Conservation (phyloP, 2,329 filamentous ascomycete species). For the Xylaria sp. region DNA sequence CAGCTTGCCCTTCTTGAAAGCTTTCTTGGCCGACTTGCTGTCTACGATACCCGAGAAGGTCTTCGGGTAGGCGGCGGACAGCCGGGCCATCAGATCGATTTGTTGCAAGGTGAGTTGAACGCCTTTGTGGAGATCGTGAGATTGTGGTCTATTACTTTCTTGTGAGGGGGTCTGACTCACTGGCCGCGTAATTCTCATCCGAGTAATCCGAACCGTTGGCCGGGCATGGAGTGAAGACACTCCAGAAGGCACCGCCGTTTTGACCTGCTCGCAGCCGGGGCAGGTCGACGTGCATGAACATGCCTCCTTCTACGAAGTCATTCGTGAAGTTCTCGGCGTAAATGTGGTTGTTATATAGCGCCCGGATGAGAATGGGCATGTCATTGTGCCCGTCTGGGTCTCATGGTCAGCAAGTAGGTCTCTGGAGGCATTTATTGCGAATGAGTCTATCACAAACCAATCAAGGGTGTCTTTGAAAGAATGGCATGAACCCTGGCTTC, state of each 20-base stretch:
- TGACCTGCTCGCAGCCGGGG: slow-evolving; percentile 65
- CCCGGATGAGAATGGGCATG: slow-evolving; percentile 67
- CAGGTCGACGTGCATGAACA: slow-evolving; percentile 71
- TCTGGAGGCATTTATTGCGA: neutral
- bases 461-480: slow-evolving; percentile 43
- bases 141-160: neutral
- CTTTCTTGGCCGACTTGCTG: slow-evolving; percentile 54
- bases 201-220: slow-evolving; percentile 66
- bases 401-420: slow-evolving; percentile 15
- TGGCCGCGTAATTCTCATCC: slow-evolving; percentile 62
- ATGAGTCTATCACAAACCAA: slow-evolving; percentile 35
- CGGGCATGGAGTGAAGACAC: slow-evolving; percentile 75
- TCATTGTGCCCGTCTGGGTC: slow-evolving; percentile 81
- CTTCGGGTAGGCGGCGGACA: slow-evolving; percentile 42
- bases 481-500: slow-evolving; percentile 44
- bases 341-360: slow-evolving; percentile 68
- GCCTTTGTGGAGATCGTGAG: slow-evolving; percentile 39
- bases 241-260: slow-evolving; percentile 89
- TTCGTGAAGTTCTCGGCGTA: slow-evolving; percentile 68
- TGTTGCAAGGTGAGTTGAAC: slow-evolving; percentile 63
- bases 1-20: slow-evolving; percentile 57
- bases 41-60: slow-evolving; percentile 62
- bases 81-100: slow-evolving; percentile 58
- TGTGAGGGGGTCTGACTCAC: slow-evolving; percentile 39
- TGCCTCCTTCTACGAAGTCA: slow-evolving; percentile 64